Evolutionary conservation across 441 rosid species (phyloP), one percentile per base, ranked within the genome.

Genomic region (Aleurites moluccanus): DNA sequence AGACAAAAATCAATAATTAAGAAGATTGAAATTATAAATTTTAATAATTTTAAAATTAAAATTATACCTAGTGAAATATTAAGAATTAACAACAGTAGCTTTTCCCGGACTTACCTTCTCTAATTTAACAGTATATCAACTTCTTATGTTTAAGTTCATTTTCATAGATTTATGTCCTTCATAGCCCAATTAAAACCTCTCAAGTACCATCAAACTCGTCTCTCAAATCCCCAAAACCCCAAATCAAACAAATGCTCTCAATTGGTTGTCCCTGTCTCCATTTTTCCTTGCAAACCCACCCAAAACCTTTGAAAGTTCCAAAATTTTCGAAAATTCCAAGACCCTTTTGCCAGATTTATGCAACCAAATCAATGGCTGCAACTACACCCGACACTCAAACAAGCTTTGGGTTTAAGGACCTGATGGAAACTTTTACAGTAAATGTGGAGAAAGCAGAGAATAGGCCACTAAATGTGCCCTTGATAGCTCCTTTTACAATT

Each of bases 401-500:
- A 18, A 73, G 35, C 56, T 81, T 80, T 67, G 86, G 85, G 78
- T 87, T 95, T 82, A 81, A 79, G 70, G 81, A 81, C 70, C 60
- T 92, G 78, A 81, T 81, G 80, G 88, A 95, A 69, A 88, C 86
- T 77, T 79, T 89, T 66, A 78, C 80, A 0, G 89, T 92, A 23
- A 78, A 80, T 65, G 89, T 90, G 42, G 85, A 78, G 65, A 88
- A 83, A 75, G 97, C 98, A 6, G 97, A 90, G 80, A 86, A 80
- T 73, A 77, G 97, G 79, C 80, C 87, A 9, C 82, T 95, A 38
- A 88, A 89, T 72, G 97, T 90, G 69, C 91, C 96, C 13, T 79
- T 92, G 70, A 70, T 88, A 45, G 85, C 91, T 0, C 91, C 99
- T 21, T 95, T 91, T 69, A 90, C 90, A 0, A 91, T 91, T 73